Conservation (phyloP, 768 basidiomycete species). For the Hortiboletus campestris region DNA sequence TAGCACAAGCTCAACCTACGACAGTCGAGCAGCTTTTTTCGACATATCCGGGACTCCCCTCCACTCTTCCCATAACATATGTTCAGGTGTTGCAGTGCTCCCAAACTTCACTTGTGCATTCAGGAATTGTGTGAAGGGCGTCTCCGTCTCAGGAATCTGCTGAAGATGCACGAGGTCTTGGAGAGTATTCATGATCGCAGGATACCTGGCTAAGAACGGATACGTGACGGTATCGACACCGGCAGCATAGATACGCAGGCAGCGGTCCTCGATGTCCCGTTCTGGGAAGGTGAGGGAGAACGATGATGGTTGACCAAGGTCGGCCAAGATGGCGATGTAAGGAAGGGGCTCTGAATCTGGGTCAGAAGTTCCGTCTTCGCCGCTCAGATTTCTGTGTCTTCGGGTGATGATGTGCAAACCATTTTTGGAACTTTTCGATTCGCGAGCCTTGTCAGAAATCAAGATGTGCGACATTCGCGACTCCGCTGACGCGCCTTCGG, state of each 20-base stretch:
- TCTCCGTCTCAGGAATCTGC: not conserved
- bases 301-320: not conserved
- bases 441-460: slow-evolving; percentile 16
- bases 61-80: slow-evolving; percentile 10
- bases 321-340: slow-evolving; percentile 11
- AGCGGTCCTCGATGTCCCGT: not conserved
- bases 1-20: too few species aligned
- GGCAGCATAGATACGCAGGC: slow-evolving; percentile 6
- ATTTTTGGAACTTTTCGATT: not conserved
- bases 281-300: slow-evolving; percentile 4
- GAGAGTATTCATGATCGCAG: not conserved
- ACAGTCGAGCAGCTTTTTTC: not conserved
- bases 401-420: not conserved
- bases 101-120: slow-evolving; percentile 4
- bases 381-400: not conserved
- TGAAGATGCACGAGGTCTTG: not conserved
- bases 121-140: not conserved
- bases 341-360: not conserved
- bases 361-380: not conserved
- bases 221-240: not conserved
- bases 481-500: too few species aligned
- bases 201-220: slow-evolving; percentile 4
- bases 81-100: not conserved
- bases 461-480: slow-evolving; percentile 15
- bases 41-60: not conserved